Evolutionary conservation across 1,139 yeast genomes (phyloP), one percentile per base, ranked within the genome.

Genomic region (Lodderomyces pseudojiufengensis): DNA sequence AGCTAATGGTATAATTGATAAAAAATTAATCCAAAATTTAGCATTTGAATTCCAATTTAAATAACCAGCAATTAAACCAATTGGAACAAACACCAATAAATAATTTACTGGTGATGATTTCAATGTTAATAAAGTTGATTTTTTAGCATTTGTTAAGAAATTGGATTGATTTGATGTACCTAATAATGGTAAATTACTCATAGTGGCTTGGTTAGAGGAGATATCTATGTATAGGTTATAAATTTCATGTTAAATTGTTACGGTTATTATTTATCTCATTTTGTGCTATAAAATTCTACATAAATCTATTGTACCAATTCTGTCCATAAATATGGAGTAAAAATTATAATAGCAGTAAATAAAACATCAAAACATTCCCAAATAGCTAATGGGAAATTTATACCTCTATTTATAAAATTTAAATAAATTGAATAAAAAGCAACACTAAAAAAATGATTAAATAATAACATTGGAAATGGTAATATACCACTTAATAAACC

Each of bases 1-100:
- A 7, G 98, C 98, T 51, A 92, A 69, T 12, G 98, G 98, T 25
- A 92, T 79, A 49, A 92, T 92, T 20, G 95, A 96, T 41, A 86
- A 55, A 63, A 92, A 92, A 57, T 92, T 92, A 50, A 87, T 64
- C 59, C 76, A 56, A 52, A 92, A 92, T 3, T 80, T 66, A 35
- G 75, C 68, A 32, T 70, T 67, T 9, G 95, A 68, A 5, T 79
- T 64, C 73, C 80, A 73, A 9, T 59, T 69, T 13, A 80, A 55
- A 32, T 57, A 57, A 3, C 92, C 95, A 20, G 92, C 80, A 10
- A 78, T 36, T 16, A 90, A 63, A n/a, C 97, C 98, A 18, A 92
- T 51, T 3, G 97, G 97, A 9, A 90, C 95, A 57, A 87, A 86
- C 1, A 88, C 53, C 31, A 92, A 65, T 33, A 92, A 63, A 49